Percentiles rank a stretch among this genome's conserved stretches.
Evolutionary conservation across 2,329 filamentous ascomycete species (phyloP).

Genomic region (Neoscytalidium dimidiatum): DNA sequence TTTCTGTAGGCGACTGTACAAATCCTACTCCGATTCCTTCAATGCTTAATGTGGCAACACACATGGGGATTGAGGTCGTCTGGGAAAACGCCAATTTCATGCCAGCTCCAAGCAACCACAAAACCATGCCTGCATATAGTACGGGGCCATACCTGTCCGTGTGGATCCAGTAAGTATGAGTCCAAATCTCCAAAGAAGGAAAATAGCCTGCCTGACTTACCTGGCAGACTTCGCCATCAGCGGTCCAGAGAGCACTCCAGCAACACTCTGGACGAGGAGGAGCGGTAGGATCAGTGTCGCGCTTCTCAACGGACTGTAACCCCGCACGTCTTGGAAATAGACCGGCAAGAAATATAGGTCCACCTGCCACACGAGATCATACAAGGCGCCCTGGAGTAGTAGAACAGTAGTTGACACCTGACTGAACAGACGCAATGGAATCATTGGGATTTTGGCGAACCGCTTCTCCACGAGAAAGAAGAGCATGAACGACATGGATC

Average conservation of each 20-base stretch:
- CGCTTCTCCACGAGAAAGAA: background rate
- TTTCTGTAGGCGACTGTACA: too few relatives aligned
- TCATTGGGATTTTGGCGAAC: background rate
- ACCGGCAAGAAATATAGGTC: constrained; percentile 37
- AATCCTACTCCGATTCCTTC: constrained; percentile 32
- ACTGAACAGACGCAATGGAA: background rate
- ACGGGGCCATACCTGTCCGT: constrained; percentile 22
- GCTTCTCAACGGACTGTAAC: constrained; percentile 19
- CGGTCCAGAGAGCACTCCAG: constrained; percentile 21
- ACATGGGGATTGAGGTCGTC: constrained; percentile 24
- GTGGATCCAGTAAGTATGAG: background rate
- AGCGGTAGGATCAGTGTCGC: constrained; percentile 29
- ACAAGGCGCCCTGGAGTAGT: background rate
- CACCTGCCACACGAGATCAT: background rate
- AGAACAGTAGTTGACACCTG: background rate
- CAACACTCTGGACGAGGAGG: constrained; percentile 27
- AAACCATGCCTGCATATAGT: constrained; percentile 24
- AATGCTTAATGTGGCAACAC: constrained; percentile 26
- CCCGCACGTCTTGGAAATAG: constrained; percentile 45
- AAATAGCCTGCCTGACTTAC: constrained; percentile 15
- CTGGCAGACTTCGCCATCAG: constrained; percentile 27
- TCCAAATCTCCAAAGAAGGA: too few relatives aligned
- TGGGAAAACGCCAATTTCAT: constrained; percentile 29
- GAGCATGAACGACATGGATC: background rate
- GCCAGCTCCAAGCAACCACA: constrained; percentile 30